A percentile compares a stretch with the other conserved stretches of the same genome.
These are phyloP conservation scores for Lachnellula cervina DNA, from an alignment of 2,329 filamentous ascomycete species.

Conservation along the genomic window DNA sequence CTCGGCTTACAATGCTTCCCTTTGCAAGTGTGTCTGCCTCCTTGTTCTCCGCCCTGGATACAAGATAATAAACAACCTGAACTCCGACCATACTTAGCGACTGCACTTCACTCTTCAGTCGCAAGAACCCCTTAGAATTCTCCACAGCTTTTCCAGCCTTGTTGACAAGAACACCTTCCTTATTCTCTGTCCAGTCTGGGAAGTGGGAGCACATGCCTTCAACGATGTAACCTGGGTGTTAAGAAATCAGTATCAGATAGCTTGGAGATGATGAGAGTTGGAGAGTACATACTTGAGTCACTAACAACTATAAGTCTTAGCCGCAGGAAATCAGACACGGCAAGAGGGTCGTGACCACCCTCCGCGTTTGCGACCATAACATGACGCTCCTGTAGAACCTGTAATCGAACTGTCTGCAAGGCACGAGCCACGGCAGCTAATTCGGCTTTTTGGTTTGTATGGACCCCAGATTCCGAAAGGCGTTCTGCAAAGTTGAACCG, in stretches of 20 bases:
- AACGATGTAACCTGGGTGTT: too few species aligned
- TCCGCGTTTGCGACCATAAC: not conserved
- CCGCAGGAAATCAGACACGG: too few species aligned
- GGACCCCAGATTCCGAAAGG: not conserved
- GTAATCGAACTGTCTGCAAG: slow-evolving; percentile 1
- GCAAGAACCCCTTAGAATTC: slow-evolving; percentile 10
- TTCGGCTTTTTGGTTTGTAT: slow-evolving; percentile 10
- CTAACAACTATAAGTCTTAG: too few species aligned
- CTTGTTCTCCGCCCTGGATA: slow-evolving; percentile 4
- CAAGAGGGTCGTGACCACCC: too few species aligned
- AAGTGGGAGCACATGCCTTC: too few species aligned
- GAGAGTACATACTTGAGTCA: too few species aligned
- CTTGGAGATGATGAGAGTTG: too few species aligned
- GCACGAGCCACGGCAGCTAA: slow-evolving; percentile 5
- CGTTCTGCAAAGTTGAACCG: slow-evolving; percentile 5
- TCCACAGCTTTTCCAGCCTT: not conserved
- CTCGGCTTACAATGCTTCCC: not conserved
- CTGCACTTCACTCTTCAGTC: slow-evolving; percentile 4
- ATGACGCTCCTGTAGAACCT: slow-evolving; percentile 1
- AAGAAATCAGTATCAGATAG: too few species aligned
- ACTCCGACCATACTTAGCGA: slow-evolving; percentile 6
- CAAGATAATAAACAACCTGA: slow-evolving; percentile 10
- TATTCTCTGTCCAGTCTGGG: too few species aligned
- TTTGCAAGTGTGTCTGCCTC: slow-evolving; percentile 7
- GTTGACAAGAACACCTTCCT: too few species aligned